These are phyloP conservation scores for Aspergillus awamori DNA, from an alignment of 2,329 filamentous ascomycete genomes.

Conservation along the genomic window DNA sequence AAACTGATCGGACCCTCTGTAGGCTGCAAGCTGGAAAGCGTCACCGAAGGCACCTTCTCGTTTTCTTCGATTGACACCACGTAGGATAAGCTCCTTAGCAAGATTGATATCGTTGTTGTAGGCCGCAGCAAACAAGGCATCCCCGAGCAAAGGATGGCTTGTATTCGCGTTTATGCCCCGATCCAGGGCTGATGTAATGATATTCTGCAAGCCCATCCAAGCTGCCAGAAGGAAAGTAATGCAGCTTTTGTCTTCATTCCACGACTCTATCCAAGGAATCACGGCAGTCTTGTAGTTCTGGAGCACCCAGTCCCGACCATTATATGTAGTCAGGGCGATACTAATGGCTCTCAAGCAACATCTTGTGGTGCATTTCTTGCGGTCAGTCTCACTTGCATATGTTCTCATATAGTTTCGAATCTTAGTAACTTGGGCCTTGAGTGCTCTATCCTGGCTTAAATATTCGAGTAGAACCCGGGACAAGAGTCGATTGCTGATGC, in stretches of 20 bases:
- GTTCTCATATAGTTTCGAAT: neutral
- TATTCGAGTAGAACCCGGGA: neutral
- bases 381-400: neutral
- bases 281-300: neutral
- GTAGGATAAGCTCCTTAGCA: neutral
- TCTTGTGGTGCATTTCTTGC: neutral
- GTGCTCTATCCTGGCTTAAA: neutral
- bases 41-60: constrained; percentile 6
- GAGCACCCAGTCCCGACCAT: neutral
- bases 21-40: constrained; percentile 9
- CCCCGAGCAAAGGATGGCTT: neutral
- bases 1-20: neutral
- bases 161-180: neutral
- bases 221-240: neutral
- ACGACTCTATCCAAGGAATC: neutral
- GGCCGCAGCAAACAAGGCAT: constrained; percentile 5
- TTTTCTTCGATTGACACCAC: neutral
- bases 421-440: neutral
- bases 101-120: neutral
- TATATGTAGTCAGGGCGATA: neutral
- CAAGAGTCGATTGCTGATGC: no score
- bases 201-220: constrained; percentile 1
- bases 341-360: constrained; percentile 1
- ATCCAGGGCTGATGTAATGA: neutral
- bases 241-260: neutral